Base-by-base conservation (phyloP, 2,329 filamentous ascomycete species). In the Pseudogymnoascus pannorum region DNA sequence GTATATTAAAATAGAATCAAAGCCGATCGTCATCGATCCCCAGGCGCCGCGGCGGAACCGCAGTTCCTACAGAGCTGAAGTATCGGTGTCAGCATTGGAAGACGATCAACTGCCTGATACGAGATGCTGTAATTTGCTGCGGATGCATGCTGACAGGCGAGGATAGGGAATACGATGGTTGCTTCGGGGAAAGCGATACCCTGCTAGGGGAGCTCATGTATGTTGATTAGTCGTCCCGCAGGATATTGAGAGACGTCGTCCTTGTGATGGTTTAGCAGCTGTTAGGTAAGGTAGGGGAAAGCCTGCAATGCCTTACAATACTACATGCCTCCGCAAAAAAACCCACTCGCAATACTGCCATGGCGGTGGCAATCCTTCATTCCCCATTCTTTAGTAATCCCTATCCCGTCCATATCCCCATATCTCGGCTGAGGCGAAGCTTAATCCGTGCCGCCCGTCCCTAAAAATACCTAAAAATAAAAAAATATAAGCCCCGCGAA, bases 381-480 rank as follows among this genome's bases (percentile, higher is more conserved):
- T 42, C 38, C 38, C 38, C 38, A 42, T 35, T 22, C 18, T 4
- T 42, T 12, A 42, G 16, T 9, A 42, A 42, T 22, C 38, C 38
- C 38, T 11, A 20, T 40, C 35, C 5, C 35, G 16, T 2, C 35
- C n/a, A 14, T 20, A 44, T 24, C 14, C 44, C 44, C 44, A 51
- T 29, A 14, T 29, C 14, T 51, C 44, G 44, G 44, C 44, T 16
- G 44, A 48, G 22, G 44, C 44, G 24, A 51, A 51, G 44, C 44
- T 51, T 51, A 29, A 51, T 51, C 44, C 22, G 44, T n/a, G 44
- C 44, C 44, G 44, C 44, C 44, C 44, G 44, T 29, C n/a, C 44
- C 44, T 29, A 16, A 48, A 48, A 48, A 51, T 16, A 6, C 24
- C 42, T 51, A 51, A 51, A 29, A 51, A 51, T 51, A 51, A 26